Evolutionary conservation across 495 filamentous ascomycete species (phyloP), one percentile per base, ranked within the genome.

Genomic region (Penicillium longicatenatum): DNA sequence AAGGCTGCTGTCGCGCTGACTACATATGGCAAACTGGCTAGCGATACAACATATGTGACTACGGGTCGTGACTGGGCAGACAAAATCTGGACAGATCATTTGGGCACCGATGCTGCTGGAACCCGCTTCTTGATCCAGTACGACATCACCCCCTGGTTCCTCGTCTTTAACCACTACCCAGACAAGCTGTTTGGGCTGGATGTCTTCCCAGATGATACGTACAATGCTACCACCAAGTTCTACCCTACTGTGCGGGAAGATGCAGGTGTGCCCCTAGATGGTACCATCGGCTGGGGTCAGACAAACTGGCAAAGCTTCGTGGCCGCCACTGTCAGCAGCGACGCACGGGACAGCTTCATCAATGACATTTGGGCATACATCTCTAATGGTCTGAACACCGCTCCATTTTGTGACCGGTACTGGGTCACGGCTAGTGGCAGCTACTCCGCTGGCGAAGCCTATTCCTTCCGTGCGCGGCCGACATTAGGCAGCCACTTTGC

Each of bases 1-100:
- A 81, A 81, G 52, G 73, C 79, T 39, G 78, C 79, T 19, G 66
- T 82, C 7, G 80, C 71, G 4, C 63, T 84, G 9, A 72, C 69
- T n/a, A 67, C 70, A 16, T 75, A 68, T 42, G 72, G 78, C 26
- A 59, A 62, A 6, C 54, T 81, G 24, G 66, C 65, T 11, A 61
- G 60, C 20, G 57, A 73, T 16, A 51, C 50, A 6, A 71, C 65
- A 31, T 81, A 81, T 60, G 73, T 65, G 3, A 60, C 66, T 5
- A 56, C 55, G 3, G 79, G 69, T n/a, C 56, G 64, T 35, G 50
- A 59, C 4, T 73, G 68, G 52, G 78, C 73, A 0, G 62, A 66
- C n/a, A 63, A 63, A 11, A 64, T 82, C 24, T 81, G 77, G 67
- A 67, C 69, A 14, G 65, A 70, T 20, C 66, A 62, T 12, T 59